These are phyloP conservation scores for Rubroboletus satanas DNA, from an alignment of 768 basidiomycete species.

Conservation along the genomic window DNA sequence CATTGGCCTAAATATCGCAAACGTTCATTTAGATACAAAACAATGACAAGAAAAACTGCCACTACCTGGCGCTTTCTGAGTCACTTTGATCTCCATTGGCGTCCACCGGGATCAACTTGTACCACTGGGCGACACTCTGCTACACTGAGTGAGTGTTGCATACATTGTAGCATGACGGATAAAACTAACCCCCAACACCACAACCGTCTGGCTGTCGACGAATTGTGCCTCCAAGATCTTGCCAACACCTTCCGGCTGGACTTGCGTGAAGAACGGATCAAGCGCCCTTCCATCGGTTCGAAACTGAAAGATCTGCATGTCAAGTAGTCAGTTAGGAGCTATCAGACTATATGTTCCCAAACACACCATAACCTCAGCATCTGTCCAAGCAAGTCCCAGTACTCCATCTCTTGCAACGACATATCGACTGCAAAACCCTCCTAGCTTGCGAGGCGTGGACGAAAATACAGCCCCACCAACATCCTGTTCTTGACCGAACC, in stretches of 20 bases:
- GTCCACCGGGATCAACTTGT: conserved; percentile 13
- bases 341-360: background rate
- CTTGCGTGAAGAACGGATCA: conserved; percentile 2
- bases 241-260: conserved; percentile 20
- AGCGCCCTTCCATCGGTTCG: background rate
- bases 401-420: conserved; percentile 26
- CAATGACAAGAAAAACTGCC: conserved; percentile 12
- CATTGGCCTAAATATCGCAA: conserved; percentile 10
- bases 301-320: conserved; percentile 21
- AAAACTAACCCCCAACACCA: conserved; percentile 26
- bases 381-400: conserved; percentile 47
- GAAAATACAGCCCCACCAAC: conserved; percentile 15
- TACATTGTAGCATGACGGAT: background rate
- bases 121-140: conserved; percentile 20
- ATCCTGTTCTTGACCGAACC: conserved; percentile 24
- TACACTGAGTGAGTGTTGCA: conserved; percentile 2
- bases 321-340: background rate
- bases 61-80: conserved; percentile 11
- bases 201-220: conserved; percentile 20
- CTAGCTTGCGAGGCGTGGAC: conserved; percentile 6
- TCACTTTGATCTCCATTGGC: conserved; percentile 6
- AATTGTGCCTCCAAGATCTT: conserved; percentile 23
- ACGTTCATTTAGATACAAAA: background rate
- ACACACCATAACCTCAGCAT: conserved; percentile 31
- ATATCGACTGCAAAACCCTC: conserved; percentile 22